phyloP scores from a whole-genome alignment of 306 rosid species.

The Trifolium pratense region DNA sequence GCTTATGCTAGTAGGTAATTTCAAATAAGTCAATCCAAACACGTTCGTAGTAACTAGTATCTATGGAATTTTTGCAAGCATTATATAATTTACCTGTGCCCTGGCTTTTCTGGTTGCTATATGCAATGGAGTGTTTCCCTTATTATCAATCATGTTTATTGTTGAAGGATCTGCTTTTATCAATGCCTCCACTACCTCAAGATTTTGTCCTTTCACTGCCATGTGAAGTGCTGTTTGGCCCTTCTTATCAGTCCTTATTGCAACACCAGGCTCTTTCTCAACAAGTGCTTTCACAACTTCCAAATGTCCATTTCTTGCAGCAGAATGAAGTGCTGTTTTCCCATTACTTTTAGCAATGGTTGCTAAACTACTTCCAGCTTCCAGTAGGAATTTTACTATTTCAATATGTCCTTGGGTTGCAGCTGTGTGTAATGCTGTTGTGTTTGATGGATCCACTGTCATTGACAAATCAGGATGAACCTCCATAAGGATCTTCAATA shows the following conservation, averaged over 20 bases:
- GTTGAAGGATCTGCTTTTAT: slow-evolving; percentile 64
- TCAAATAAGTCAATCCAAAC: neutral
- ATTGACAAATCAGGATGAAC: slow-evolving; percentile 80
- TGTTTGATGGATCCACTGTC: slow-evolving; percentile 92
- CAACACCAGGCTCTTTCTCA: slow-evolving; percentile 62
- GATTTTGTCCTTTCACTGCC: slow-evolving; percentile 91
- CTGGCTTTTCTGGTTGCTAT: slow-evolving; percentile 89
- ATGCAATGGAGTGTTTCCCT: slow-evolving; percentile 84
- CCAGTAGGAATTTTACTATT: slow-evolving; percentile 70
- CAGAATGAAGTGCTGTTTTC: slow-evolving; percentile 91
- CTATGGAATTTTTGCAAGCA: neutral
- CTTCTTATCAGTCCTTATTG: slow-evolving; percentile 76
- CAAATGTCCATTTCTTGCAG: slow-evolving; percentile 91
- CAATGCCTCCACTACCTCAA: slow-evolving; percentile 76
- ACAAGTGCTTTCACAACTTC: slow-evolving; percentile 68
- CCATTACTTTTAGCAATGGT: slow-evolving; percentile 93
- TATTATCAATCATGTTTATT: slow-evolving; percentile 74
- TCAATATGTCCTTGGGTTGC: slow-evolving; percentile 86
- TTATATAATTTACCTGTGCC: slow-evolving; percentile 57
- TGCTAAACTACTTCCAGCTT: slow-evolving; percentile 79
- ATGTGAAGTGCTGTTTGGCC: slow-evolving; percentile 97
- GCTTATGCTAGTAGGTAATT: neutral
- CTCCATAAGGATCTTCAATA: slow-evolving; percentile 76
- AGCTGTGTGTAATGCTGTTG: slow-evolving; percentile 96
- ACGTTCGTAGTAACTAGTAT: neutral